phyloP scores from a whole-genome alignment of 768 basidiomycete genomes.

The Cystoderma amianthinum region DNA sequence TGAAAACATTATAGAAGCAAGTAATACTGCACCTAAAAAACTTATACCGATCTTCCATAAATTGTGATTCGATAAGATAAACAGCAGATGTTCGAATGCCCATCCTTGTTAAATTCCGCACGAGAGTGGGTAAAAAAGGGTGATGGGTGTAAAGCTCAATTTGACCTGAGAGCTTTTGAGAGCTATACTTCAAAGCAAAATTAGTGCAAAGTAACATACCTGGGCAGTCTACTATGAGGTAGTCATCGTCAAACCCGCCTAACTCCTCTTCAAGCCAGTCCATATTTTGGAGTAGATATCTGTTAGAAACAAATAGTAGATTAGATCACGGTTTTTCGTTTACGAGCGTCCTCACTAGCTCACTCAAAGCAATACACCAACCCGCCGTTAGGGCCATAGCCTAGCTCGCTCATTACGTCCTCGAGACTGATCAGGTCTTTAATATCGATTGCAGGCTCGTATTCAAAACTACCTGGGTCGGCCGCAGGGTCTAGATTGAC shows the following conservation, averaged over 20 bases:
- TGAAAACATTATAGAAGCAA: neutral
- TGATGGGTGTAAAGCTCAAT: constrained; percentile 99
- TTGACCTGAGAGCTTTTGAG: constrained; percentile 52
- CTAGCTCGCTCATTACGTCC: constrained; percentile 94
- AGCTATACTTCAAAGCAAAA: neutral
- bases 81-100: constrained; percentile 83
- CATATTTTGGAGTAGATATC: constrained; percentile 94
- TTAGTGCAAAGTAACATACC: constrained; percentile 31
- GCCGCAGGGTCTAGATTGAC: constrained; percentile 98
- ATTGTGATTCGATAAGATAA: constrained; percentile 95
- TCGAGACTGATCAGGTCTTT: constrained; percentile 85
- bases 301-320: constrained; percentile 22
- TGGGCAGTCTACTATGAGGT: constrained; percentile 88
- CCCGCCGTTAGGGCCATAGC: constrained; percentile 95
- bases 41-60: constrained; percentile 99
- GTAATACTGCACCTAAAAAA: constrained; percentile 70
- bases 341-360: constrained; percentile 60
- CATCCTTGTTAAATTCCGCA: constrained; percentile 65
- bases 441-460: constrained; percentile 91
- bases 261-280: constrained; percentile 98
- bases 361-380: constrained; percentile 99
- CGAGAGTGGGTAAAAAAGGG: constrained; percentile 88
- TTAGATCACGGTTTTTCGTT: neutral
- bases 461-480: constrained; percentile 77
- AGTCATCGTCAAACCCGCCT: constrained; percentile 93